These are phyloP conservation scores for Halophytophthora batemanensis DNA, from an alignment of 352 stramenopile genomes.

Conservation along the genomic window DNA sequence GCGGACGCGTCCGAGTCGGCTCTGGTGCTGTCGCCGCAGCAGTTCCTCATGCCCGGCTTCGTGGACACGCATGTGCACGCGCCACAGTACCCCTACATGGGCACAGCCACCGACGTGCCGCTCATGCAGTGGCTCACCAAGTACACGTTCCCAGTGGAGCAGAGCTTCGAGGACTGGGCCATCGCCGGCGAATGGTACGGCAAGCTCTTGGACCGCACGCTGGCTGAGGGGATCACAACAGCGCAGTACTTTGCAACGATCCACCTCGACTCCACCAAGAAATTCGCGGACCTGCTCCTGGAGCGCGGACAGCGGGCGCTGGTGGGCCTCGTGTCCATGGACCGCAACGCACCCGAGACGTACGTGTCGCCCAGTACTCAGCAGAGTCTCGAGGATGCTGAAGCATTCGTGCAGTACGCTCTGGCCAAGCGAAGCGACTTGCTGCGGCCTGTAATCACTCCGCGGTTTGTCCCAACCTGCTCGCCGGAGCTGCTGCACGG, in stretches of 20 bases:
- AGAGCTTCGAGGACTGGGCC: constrained; percentile 48
- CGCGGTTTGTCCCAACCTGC: constrained; percentile 90
- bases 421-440: constrained; percentile 41
- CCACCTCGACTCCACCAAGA: constrained; percentile 74
- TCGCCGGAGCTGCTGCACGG: constrained; percentile 68
- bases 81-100: constrained; percentile 88
- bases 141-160: constrained; percentile 91
- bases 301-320: constrained; percentile 72
- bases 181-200: constrained; percentile 67
- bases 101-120: constrained; percentile 85
- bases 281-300: constrained; percentile 69
- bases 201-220: constrained; percentile 64
- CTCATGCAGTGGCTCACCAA: constrained; percentile 91
- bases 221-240: constrained; percentile 85
- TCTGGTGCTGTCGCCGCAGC: constrained; percentile 20
- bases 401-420: constrained; percentile 72
- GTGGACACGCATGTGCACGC: constrained; percentile 91
- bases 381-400: constrained; percentile 57
- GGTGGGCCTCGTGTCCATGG: constrained; percentile 91
- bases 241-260: constrained; percentile 90
- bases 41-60: constrained; percentile 89
- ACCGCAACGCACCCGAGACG: constrained; percentile 72
- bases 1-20: neutral
- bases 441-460: constrained; percentile 80
- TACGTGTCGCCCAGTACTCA: constrained; percentile 70